Base-by-base conservation (phyloP, 2,329 filamentous ascomycete species). In the Botrytis byssoidea region DNA sequence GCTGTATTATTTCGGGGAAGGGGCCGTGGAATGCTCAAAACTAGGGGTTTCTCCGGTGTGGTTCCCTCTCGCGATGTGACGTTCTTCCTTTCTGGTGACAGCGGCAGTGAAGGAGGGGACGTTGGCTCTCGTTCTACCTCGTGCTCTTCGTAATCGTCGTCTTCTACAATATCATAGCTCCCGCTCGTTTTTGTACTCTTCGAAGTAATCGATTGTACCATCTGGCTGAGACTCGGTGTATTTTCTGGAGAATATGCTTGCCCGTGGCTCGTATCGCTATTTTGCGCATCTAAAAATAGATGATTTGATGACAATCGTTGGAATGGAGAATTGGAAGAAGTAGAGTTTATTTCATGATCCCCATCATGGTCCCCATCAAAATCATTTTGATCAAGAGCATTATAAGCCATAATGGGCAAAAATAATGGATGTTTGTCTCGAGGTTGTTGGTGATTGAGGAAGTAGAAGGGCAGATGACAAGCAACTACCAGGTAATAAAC, bases 231-330 rank as follows among this genome's bases (percentile, higher is more conserved):
- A 57, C 65, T 71, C 48, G 32, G 61, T 57, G 59, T 42, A 32
- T 59, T 67, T 22, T 32, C 67, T 51, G 68, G 61, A 40, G 74
- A 72, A 65, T 40, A 67, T 37, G 57, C 71, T 48, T 73, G 51
- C 44, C 73, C 64, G 35, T 77, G 70, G 60, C 75, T 76, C 72
- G 73, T 74, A 71, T 77, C 72, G 55, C 70, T 40, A 60, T 44
- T 73, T 48, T 70, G 66, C 71, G 57, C 71, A 70, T 75, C 77
- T 77, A 77, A 77, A 77, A 79, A 78, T 77, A 79, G 75, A 69
- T 68, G 48, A 72, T 51, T 60, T 40, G 71, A 63, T 55, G 73
- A 74, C 44, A 55, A 51, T n/a, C 61, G 66, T 65, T 66, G 68
- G 59, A 75, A 69, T 68, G 60, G 69, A 57, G 73, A 63, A 57